Base-by-base conservation (phyloP, 1,284 basidiomycete species). In the Stereum hirsutum region DNA sequence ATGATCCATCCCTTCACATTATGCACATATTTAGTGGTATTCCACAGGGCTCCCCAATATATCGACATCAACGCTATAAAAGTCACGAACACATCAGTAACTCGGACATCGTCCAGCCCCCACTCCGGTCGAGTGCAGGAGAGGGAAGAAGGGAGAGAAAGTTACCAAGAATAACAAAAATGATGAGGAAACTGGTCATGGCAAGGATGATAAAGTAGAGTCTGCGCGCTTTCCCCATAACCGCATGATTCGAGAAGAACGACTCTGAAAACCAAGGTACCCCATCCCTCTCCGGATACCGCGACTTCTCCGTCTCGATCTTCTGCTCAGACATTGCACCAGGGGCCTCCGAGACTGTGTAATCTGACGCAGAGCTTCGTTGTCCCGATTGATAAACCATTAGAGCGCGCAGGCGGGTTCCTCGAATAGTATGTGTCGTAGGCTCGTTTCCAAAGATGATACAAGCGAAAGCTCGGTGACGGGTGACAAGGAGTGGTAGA, bases 1-100 rank as follows among this genome's bases (percentile, higher is more conserved):
- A 66, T 59, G 3, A 66, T 57, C 52, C 55, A 69, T 1, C 62
- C 64, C 25, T 61, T 54, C 31, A 69, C 42, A 21, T 67, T 66
- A 38, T 67, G 60, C 4, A 57, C 44, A 10, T 63, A 53, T 33
- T 39, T 38, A 2, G 28, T 50, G 6, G 57, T 56, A 35, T 56
- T 50, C 42, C 59, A 60, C 4, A 64, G 46, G 38, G 63, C 53
- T 25, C 66, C 64, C 68, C 64, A 65, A 48, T 69, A 64, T 41
- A 71, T 60, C 11, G 60, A 46, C 32, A 69, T 37, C 32, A 62
- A 59, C 0, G 46, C 54, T 34, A 62, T 57, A 12, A n/a, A n/a
- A n/a, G n/a, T n/a, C n/a, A n/a, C n/a, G n/a, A n/a, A n/a, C n/a
- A n/a, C n/a, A n/a, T n/a, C n/a, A n/a, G n/a, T n/a, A n/a, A n/a